Base-by-base conservation (phyloP, 257 asterid genomes). In the Plectranthus barbatus region DNA sequence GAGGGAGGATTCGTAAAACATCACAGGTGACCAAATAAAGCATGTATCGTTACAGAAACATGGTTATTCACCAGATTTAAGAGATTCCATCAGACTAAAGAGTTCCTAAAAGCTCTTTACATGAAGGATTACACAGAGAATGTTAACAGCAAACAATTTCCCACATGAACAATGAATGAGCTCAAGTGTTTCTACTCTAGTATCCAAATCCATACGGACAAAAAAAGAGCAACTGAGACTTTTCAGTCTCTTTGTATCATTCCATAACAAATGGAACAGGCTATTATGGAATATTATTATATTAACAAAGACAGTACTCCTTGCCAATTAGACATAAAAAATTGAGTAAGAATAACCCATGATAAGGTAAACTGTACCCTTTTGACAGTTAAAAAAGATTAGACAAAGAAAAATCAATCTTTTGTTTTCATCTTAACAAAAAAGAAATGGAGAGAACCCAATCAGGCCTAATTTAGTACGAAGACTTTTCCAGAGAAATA, bases 1-100 rank as follows among this genome's bases (percentile, higher is more conserved):
- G 55, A 60, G 14, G 14, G 45, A 76, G 56, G 41, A 29, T 33
- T 48, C 15, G 40, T 34, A 60, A n/a, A 18, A 48, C 56, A 53
- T 45, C 23, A 9, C 4, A 18, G 21, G 31, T 54, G 49, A 62
- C 46, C 66, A 47, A 54, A 61, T 29, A 68, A 54, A 1, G 41
- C 60, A 44, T 57, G 17, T 31, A 18, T 37, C 23, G 37, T 20
- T 50, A 15, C 6, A n/a, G 9, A 34, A 48, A 18, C 44, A 44
- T 34, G 42, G 41, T 42, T 50, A 19, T 52, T 50, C 15, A 42
- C 11, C 40, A 45, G 61, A 42, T 44, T 14, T 17, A 50, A 37
- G 52, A 17, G 47, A 53, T 55, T 53, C 41, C 29, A 60, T 53
- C 59, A 52, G 36, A 60, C 46, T 48, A 14, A 50, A 65, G 5